Base-by-base conservation (phyloP, 805 yeast species). In the Blastobotrys terrestris region DNA sequence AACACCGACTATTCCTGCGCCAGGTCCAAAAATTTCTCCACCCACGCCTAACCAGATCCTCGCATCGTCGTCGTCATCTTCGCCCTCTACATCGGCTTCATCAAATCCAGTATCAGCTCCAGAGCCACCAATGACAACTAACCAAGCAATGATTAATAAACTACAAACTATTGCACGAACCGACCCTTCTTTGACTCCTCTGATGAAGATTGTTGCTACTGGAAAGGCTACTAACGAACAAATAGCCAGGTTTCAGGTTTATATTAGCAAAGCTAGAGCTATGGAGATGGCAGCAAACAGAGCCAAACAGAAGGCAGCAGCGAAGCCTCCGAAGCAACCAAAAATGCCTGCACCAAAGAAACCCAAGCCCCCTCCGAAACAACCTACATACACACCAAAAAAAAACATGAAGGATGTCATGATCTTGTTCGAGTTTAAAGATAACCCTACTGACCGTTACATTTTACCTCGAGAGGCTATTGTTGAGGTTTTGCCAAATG, bases 131-230 rank as follows among this genome's bases (percentile, higher is more conserved):
- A 56, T 48, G 8, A 55, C 62, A 0, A 61, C 58, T 49, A 85
- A 86, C 61, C 84, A 85, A 43, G 80, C 85, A 56, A 88, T 92
- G 87, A 89, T 92, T 59, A 81, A 86, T 2, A 87, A 89, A 60
- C 76, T 92, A 62, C 91, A 91, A 62, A 75, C 85, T 0, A 82
- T 92, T 68, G 97, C 97, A 0, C 77, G 85, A 42, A 74, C 76
- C 3, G 95, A 90, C 62, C 75, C 80, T 0, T 76, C 82, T 3
- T 68, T 92, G 48, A 85, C 82, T 57, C 69, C 77, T 0, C 70
- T 92, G 50, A 90, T 92, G 97, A 82, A 84, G 56, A 78, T 77
- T 3, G 97, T 92, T 1, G 97, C 98, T 0, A 78, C 84, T 52
- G 96, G 96, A 3, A 76, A 74, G 20, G 96, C 97, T 0, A 67